These are phyloP conservation scores for Gossypium armourianum DNA, from an alignment of 441 rosid genomes.

Conservation along the genomic window DNA sequence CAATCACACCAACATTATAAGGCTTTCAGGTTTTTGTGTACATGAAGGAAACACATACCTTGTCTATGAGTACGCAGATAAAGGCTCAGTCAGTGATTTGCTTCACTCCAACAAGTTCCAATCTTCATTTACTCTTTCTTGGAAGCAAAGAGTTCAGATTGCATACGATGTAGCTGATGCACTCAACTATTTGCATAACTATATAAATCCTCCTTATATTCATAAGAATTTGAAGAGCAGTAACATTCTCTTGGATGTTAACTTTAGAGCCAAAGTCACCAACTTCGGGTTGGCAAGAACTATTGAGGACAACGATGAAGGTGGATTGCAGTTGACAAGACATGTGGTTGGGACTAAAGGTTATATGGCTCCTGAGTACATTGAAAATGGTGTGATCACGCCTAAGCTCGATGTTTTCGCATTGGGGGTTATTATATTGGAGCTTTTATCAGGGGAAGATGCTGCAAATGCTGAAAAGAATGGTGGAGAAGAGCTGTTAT, in stretches of 20 bases:
- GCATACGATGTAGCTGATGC: constrained; percentile 62
- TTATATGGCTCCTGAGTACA: constrained; percentile 77
- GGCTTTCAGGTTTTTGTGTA: constrained; percentile 74
- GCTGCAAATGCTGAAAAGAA: constrained; percentile 37
- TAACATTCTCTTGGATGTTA: constrained; percentile 62
- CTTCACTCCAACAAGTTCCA: constrained; percentile 28
- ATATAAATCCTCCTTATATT: constrained; percentile 52
- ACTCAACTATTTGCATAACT: constrained; percentile 66
- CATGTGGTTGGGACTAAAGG: constrained; percentile 80
- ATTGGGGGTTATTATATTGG: constrained; percentile 66
- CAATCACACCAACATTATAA: constrained; percentile 58
- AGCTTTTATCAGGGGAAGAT: constrained; percentile 66
- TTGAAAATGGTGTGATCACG: constrained; percentile 69
- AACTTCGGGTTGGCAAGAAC: constrained; percentile 71
- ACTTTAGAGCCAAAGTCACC: constrained; percentile 57
- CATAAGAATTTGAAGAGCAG: constrained; percentile 75
- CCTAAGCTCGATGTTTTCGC: constrained; percentile 69
- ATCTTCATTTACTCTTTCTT: constrained; percentile 26
- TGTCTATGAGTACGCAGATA: constrained; percentile 60
- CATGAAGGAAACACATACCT: constrained; percentile 64
- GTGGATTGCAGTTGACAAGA: constrained; percentile 52
- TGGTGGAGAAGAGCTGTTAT: constrained; percentile 31
- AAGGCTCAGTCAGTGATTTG: constrained; percentile 58
- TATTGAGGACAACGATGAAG: constrained; percentile 28
- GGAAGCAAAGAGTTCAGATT: constrained; percentile 78